A percentile compares a stretch with the other conserved stretches of the same genome.
Evolutionary conservation across 2,329 filamentous ascomycete genomes (phyloP).

Genomic region (Sarocladium brachiariae): DNA sequence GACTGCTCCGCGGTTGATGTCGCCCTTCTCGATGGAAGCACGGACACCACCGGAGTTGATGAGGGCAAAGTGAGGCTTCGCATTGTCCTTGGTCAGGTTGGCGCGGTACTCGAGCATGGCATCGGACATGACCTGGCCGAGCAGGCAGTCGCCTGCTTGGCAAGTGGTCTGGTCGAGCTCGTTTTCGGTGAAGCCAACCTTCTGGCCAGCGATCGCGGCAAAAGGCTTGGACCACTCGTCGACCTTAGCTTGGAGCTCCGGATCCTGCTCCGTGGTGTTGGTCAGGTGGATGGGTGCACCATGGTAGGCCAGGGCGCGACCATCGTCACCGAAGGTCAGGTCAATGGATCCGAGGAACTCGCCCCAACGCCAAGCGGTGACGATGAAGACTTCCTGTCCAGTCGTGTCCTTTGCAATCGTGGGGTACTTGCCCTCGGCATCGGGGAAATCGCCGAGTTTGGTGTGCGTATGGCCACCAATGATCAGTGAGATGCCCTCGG

Average conservation of each 20-base stretch:
- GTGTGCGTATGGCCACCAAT: slow-evolving; percentile 58
- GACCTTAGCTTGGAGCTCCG: slow-evolving; percentile 49
- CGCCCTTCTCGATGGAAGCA: slow-evolving; percentile 53
- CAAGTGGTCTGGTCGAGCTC: slow-evolving; percentile 54
- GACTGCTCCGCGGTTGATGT: slow-evolving; percentile 57
- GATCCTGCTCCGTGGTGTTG: slow-evolving; percentile 52
- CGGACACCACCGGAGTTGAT: slow-evolving; percentile 60
- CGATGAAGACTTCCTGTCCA: slow-evolving; percentile 61
- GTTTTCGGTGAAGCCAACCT: slow-evolving; percentile 47
- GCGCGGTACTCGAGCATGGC: slow-evolving; percentile 56
- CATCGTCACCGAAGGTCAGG: slow-evolving; percentile 54
- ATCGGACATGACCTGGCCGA: slow-evolving; percentile 49
- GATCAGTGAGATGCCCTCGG: slow-evolving; percentile 59
- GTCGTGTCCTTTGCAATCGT: slow-evolving; percentile 54
- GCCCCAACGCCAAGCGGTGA: slow-evolving; percentile 62
- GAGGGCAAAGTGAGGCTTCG: slow-evolving; percentile 47
- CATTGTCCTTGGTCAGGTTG: slow-evolving; percentile 33
- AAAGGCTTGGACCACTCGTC: slow-evolving; percentile 54
- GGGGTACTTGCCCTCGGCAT: slow-evolving; percentile 53
- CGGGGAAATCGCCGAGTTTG: slow-evolving; percentile 52
- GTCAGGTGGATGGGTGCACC: slow-evolving; percentile 58
- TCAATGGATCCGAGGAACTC: slow-evolving; percentile 64
- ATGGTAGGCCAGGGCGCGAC: slow-evolving; percentile 55
- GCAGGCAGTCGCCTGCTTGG: slow-evolving; percentile 49
- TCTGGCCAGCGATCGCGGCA: slow-evolving; percentile 49